These are phyloP conservation scores for Ophiocordyceps polyrhachis-furcata DNA, from an alignment of 2,329 filamentous ascomycete species.

Conservation along the genomic window DNA sequence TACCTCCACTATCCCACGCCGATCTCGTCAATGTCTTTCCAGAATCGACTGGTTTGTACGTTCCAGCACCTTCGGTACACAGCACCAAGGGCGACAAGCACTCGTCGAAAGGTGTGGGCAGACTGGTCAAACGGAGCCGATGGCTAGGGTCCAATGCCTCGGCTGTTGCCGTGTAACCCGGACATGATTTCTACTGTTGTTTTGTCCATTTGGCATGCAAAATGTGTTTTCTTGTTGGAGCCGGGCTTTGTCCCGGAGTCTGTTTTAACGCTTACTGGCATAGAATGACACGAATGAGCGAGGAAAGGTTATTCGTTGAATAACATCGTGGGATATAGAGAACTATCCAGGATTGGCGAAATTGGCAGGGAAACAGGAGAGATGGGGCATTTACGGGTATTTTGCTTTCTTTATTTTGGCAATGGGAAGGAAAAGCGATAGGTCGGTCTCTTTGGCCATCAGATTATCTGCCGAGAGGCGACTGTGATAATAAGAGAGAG, in stretches of 20 bases:
- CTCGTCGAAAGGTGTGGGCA: slow-evolving; percentile 11
- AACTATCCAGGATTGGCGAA: no score
- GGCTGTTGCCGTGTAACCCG: slow-evolving; percentile 4
- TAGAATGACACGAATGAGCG: no score
- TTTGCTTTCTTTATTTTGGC: no score
- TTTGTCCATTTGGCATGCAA: neutral
- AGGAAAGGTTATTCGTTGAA: no score
- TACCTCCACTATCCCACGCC: slow-evolving; percentile 2
- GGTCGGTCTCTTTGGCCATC: no score
- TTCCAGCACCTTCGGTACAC: slow-evolving; percentile 4
- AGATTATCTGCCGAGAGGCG: no score
- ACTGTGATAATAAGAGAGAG: no score
- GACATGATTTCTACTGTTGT: neutral
- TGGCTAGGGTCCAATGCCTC: slow-evolving; percentile 7
- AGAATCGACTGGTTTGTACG: slow-evolving; percentile 3
- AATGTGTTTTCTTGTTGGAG: neutral
- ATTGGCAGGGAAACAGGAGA: no score
- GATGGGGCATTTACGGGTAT: no score
- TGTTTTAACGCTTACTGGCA: no score
- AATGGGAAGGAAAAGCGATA: no score
- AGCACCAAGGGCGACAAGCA: slow-evolving; percentile 8
- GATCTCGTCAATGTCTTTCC: slow-evolving; percentile 9
- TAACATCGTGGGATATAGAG: no score
- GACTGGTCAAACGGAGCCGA: slow-evolving; percentile 9
- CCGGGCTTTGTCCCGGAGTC: neutral